A percentile compares a stretch with the other conserved stretches of the same genome.
Evolutionary conservation across 805 yeast species (phyloP).

Genomic region (Yarrowia deformans): DNA sequence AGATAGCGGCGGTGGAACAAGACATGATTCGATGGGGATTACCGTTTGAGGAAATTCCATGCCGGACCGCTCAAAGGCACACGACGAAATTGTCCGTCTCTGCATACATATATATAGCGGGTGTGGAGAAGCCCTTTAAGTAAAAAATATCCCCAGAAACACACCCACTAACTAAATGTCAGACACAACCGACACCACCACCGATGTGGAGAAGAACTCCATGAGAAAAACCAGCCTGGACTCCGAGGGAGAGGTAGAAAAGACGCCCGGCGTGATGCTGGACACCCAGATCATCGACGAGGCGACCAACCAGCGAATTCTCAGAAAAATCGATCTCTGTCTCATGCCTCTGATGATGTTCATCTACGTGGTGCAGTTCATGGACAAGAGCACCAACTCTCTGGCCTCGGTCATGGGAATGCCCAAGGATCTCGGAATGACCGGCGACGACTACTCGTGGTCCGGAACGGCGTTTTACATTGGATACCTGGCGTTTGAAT

Average conservation of each 20-base stretch:
- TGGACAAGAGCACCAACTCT: conserved; percentile 65
- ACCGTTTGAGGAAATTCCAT: conserved; percentile 13
- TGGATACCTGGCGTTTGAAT: conserved; percentile 67
- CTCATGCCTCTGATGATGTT: conserved; percentile 61
- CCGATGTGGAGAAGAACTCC: conserved; percentile 4
- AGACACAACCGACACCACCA: too few species aligned
- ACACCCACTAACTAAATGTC: neutral
- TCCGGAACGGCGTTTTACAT: conserved; percentile 67
- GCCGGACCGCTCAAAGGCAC: neutral
- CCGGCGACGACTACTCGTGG: conserved; percentile 56
- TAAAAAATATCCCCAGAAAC: too few species aligned
- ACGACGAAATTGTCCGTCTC: neutral
- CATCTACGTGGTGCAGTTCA: conserved; percentile 60
- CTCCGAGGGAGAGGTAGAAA: neutral
- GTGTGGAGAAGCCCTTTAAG: too few species aligned
- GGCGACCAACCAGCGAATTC: conserved; percentile 43
- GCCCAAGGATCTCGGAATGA: conserved; percentile 56
- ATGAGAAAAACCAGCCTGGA: neutral
- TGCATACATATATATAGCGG: neutral
- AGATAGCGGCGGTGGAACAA: conserved; percentile 27
- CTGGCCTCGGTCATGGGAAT: conserved; percentile 64
- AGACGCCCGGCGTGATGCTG: neutral
- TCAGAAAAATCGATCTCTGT: conserved; percentile 60
- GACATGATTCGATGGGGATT: conserved; percentile 32
- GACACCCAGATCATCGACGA: conserved; percentile 20